Evolutionary conservation across 768 basidiomycete genomes (phyloP).

Genomic region (Sarcodon sp.): DNA sequence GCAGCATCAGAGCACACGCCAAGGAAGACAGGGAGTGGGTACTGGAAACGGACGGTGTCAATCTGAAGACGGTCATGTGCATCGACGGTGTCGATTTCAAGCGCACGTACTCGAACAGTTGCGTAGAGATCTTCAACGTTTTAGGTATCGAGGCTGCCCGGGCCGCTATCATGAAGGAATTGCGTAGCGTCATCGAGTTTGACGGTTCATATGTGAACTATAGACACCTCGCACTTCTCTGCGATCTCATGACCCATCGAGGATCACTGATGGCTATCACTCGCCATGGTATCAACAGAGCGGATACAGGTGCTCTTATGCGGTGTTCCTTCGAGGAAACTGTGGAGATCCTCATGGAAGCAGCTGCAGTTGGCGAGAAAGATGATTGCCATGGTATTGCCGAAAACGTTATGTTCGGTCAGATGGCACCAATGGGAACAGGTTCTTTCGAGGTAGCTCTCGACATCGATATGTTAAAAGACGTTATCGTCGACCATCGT

Average conservation of each 20-base stretch:
- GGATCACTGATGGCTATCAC: constrained; percentile 96
- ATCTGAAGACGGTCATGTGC: constrained; percentile 89
- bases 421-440: constrained; percentile 99
- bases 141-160: constrained; percentile 96
- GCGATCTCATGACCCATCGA: constrained; percentile 96
- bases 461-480: constrained; percentile 97
- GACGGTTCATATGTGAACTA: constrained; percentile 99
- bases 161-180: constrained; percentile 85
- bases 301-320: constrained; percentile 98
- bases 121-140: constrained; percentile 87
- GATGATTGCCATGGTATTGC: constrained; percentile 98
- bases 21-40: constrained; percentile 83
- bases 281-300: constrained; percentile 97
- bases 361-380: constrained; percentile 94
- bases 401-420: constrained; percentile 98
- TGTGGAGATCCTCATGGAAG: constrained; percentile 98
- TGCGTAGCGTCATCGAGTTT: constrained; percentile 95
- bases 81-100: constrained; percentile 90
- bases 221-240: constrained; percentile 90
- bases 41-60: constrained; percentile 93
- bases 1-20: constrained; percentile 37
- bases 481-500: constrained; percentile 94
- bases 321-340: constrained; percentile 99
- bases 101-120: constrained; percentile 94
- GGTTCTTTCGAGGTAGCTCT: constrained; percentile 92